Conservation (phyloP, 176 grass and related monocot genomes). For the Miscanthus lutarioriparius region DNA sequence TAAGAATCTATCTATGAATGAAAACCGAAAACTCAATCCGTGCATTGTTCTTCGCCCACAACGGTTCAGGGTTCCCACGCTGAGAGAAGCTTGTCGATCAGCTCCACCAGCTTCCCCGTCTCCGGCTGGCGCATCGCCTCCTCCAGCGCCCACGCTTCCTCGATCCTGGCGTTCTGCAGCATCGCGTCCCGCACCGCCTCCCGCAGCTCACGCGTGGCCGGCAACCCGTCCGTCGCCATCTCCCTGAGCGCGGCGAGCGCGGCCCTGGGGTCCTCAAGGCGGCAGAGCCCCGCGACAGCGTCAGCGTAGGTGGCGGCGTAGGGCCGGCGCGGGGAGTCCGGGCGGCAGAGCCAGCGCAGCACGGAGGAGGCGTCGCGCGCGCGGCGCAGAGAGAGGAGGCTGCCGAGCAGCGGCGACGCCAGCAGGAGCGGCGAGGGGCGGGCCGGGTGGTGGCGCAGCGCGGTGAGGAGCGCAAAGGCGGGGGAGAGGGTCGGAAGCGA, state of each 20-base stretch:
- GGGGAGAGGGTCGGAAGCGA: conserved; percentile 46
- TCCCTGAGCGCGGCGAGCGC: conserved; percentile 42
- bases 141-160: conserved; percentile 47
- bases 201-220: conserved; percentile 24
- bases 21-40: not conserved
- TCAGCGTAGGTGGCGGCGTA: conserved; percentile 36
- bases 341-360: conserved; percentile 59
- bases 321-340: conserved; percentile 41
- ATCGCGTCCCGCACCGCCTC: conserved; percentile 39
- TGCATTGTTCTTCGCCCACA: not conserved
- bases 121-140: conserved; percentile 38
- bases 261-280: conserved; percentile 37
- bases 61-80: conserved; percentile 41
- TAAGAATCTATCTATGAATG: not conserved
- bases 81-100: conserved; percentile 43
- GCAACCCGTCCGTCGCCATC: conserved; percentile 34
- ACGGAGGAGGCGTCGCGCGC: conserved; percentile 43
- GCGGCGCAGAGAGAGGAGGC: conserved; percentile 41
- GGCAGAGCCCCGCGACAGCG: conserved; percentile 41
- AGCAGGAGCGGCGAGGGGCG: conserved; percentile 46
- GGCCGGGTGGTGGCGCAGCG: conserved; percentile 43
- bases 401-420: conserved; percentile 41
- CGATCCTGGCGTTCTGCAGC: conserved; percentile 51
- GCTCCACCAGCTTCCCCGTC: conserved; percentile 22
- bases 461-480: conserved; percentile 51